Conservation (phyloP, 345 rosid genomes). For the Balakata baccata region DNA sequence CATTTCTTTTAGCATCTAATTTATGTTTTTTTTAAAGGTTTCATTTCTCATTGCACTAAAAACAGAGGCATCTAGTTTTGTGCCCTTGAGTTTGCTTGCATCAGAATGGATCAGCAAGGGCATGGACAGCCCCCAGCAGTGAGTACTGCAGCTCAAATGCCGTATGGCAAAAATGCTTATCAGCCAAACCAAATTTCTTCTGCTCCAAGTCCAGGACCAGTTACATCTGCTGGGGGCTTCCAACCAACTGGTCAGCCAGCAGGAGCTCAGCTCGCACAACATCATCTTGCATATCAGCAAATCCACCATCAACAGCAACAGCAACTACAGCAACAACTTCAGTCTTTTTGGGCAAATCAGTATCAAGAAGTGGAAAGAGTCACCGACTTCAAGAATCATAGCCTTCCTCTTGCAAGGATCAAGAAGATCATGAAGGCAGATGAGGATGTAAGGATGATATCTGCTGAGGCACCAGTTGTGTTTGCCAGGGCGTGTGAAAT, state of each 20-base stretch:
- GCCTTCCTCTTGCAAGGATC: slow-evolving; percentile 92
- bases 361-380: slow-evolving; percentile 76
- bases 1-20: slow-evolving; percentile 2
- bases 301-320: slow-evolving; percentile 92
- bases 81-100: slow-evolving; percentile 16
- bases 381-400: slow-evolving; percentile 86
- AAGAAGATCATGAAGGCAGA: slow-evolving; percentile 99
- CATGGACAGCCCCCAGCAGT: slow-evolving; percentile 64
- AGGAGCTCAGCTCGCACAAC: slow-evolving; percentile 58
- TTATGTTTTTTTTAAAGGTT: not conserved
- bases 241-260: slow-evolving; percentile 47
- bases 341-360: slow-evolving; percentile 78
- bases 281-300: slow-evolving; percentile 77
- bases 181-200: slow-evolving; percentile 55
- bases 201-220: slow-evolving; percentile 38
- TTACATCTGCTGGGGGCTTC: slow-evolving; percentile 41
- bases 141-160: slow-evolving; percentile 38
- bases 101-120: slow-evolving; percentile 76
- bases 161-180: slow-evolving; percentile 60
- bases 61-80: slow-evolving; percentile 11
- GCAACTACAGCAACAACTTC: slow-evolving; percentile 85
- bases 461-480: slow-evolving; percentile 94
- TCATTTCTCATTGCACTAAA: slow-evolving; percentile 11
- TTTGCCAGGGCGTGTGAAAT: slow-evolving; percentile 98
- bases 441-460: slow-evolving; percentile 96